These are phyloP conservation scores for Triticum monococcum DNA, from an alignment of 176 grass and related monocot species.

Conservation along the genomic window DNA sequence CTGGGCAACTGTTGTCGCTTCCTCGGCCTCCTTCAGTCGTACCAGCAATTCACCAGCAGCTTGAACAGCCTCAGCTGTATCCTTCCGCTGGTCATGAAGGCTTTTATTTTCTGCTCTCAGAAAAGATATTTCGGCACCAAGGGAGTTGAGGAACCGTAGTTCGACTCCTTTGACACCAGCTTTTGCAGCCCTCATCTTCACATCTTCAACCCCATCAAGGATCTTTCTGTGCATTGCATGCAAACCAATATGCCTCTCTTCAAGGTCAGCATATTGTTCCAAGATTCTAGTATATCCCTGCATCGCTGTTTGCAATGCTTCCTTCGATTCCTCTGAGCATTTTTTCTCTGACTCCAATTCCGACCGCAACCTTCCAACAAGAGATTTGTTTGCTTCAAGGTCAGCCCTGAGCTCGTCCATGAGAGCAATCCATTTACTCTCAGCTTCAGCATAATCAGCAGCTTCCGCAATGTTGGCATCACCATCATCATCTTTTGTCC, in stretches of 20 bases:
- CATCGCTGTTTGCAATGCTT: slow-evolving; percentile 89
- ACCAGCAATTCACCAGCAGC: slow-evolving; percentile 91
- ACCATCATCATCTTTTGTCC: slow-evolving; percentile 46
- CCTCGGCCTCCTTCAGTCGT: slow-evolving; percentile 81
- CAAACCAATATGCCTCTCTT: slow-evolving; percentile 88
- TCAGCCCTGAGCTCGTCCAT: slow-evolving; percentile 85
- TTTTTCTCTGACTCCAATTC: slow-evolving; percentile 85
- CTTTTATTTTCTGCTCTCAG: slow-evolving; percentile 70
- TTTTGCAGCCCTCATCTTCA: slow-evolving; percentile 70
- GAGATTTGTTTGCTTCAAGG: slow-evolving; percentile 61
- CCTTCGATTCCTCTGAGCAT: slow-evolving; percentile 83
- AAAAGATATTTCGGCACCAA: slow-evolving; percentile 75
- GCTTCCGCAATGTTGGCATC: slow-evolving; percentile 37
- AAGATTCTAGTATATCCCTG: slow-evolving; percentile 85
- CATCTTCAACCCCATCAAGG: slow-evolving; percentile 78
- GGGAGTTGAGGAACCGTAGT: slow-evolving; percentile 68
- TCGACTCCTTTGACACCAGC: slow-evolving; percentile 71
- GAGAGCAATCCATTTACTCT: slow-evolving; percentile 81
- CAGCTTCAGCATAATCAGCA: slow-evolving; percentile 55
- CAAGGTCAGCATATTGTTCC: slow-evolving; percentile 95
- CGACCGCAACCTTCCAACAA: slow-evolving; percentile 45
- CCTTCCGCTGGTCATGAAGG: slow-evolving; percentile 74
- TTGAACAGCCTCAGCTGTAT: slow-evolving; percentile 93
- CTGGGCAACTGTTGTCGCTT: slow-evolving; percentile 54
- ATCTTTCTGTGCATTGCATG: slow-evolving; percentile 75